Evolutionary conservation across 2,329 filamentous ascomycete genomes (phyloP).

Genomic region (Leptosphaerulina australis): DNA sequence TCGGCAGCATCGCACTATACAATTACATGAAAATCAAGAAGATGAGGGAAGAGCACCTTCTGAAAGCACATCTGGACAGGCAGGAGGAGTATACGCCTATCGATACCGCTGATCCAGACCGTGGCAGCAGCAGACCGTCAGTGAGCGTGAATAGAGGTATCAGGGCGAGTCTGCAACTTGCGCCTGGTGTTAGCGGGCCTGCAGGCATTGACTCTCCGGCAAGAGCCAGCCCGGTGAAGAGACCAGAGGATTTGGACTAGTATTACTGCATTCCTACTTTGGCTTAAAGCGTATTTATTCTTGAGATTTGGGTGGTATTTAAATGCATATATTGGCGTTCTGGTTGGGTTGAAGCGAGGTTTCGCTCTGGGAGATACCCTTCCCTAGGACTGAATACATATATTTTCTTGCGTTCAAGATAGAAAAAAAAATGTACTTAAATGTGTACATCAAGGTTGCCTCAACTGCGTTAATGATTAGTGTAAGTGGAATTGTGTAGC

Average conservation of each 20-base stretch:
- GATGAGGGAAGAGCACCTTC: slow-evolving; percentile 78
- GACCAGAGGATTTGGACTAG: slow-evolving; percentile 54
- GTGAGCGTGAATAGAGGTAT: slow-evolving; percentile 34
- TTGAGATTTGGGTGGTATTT: slow-evolving; percentile 11
- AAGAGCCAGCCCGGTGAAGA: slow-evolving; percentile 51
- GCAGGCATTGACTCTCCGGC: slow-evolving; percentile 34
- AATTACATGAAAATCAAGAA: slow-evolving; percentile 93
- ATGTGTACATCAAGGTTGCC: too few relatives aligned
- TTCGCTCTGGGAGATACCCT: slow-evolving; percentile 14
- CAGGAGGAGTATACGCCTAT: slow-evolving; percentile 50
- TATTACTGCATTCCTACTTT: background rate
- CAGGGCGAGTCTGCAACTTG: slow-evolving; percentile 47
- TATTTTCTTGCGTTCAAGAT: slow-evolving; percentile 6
- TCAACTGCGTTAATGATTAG: too few relatives aligned
- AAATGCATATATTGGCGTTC: slow-evolving; percentile 28
- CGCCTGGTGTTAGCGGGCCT: slow-evolving; percentile 29
- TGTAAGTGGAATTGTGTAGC: too few relatives aligned
- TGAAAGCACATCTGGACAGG: slow-evolving; percentile 52
- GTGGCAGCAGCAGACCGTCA: slow-evolving; percentile 16
- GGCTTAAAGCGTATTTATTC: slow-evolving; percentile 7
- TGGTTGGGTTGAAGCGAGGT: slow-evolving; percentile 1
- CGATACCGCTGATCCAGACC: slow-evolving; percentile 39
- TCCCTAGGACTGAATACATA: slow-evolving; percentile 8
- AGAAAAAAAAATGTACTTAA: too few relatives aligned
- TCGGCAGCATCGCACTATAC: slow-evolving; percentile 83